Conservation (phyloP, 2,329 filamentous ascomycete genomes). For the Hymenoscyphus fraxineus region DNA sequence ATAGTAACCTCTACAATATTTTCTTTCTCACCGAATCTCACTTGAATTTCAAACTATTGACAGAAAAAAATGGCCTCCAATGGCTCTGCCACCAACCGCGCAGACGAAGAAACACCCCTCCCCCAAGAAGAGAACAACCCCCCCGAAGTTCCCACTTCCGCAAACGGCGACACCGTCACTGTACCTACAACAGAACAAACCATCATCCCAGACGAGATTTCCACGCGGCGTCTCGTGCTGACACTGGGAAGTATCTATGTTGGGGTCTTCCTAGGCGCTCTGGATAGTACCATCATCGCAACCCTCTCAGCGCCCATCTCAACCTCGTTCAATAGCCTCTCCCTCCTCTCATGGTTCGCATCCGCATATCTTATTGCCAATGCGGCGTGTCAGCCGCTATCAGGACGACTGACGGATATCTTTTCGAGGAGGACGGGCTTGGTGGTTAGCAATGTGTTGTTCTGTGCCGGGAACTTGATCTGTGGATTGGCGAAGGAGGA, state of each 20-base stretch:
- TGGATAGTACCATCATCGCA: conserved; percentile 79
- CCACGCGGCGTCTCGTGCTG: conserved; percentile 46
- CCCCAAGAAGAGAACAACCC: conserved; percentile 21
- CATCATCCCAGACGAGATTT: conserved; percentile 47
- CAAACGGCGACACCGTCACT: neutral
- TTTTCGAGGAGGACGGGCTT: conserved; percentile 49
- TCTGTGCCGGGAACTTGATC: conserved; percentile 75
- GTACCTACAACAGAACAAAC: conserved; percentile 20
- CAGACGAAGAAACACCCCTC: conserved; percentile 32
- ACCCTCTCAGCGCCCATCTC: conserved; percentile 82
- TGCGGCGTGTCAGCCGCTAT: conserved; percentile 79
- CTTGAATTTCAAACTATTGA: no score
- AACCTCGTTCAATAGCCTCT: conserved; percentile 75
- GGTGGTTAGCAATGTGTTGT: conserved; percentile 68
- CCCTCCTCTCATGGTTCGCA: conserved; percentile 81
- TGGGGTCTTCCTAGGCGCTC: conserved; percentile 60
- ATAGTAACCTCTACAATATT: no score
- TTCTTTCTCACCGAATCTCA: no score
- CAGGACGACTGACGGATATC: conserved; percentile 82
- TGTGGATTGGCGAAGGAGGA: conserved; percentile 69
- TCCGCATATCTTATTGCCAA: conserved; percentile 86
- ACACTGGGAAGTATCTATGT: conserved; percentile 55
- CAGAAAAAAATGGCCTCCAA: conserved; percentile 1
- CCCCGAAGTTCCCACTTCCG: neutral
- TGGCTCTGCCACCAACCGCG: neutral